phyloP scores from a whole-genome alignment of 2,329 filamentous ascomycete species.

The Sporothrix pseudoabietina region DNA sequence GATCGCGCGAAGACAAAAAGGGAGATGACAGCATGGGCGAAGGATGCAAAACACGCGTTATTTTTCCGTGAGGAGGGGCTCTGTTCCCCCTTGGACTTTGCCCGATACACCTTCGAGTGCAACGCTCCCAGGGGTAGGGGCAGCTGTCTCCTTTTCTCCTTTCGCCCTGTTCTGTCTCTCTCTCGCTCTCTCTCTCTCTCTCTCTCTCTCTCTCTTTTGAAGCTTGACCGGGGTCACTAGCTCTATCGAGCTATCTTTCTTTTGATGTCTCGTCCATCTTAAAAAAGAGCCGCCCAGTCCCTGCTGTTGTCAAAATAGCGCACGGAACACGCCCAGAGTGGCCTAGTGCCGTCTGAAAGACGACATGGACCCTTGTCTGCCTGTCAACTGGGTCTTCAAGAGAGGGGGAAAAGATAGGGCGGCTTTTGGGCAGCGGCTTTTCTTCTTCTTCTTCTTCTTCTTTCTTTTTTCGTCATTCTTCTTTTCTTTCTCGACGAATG shows the following conservation, averaged over 20 bases:
- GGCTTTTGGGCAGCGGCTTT: neutral
- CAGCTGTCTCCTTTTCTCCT: neutral
- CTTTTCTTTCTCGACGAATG: too few relatives aligned
- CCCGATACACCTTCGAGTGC: slow-evolving; percentile 9
- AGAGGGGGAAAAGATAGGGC: neutral
- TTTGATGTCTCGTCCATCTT: slow-evolving; percentile 7
- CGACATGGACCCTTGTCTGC: neutral
- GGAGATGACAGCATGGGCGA: neutral
- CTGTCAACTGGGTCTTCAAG: neutral
- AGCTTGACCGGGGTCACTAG: neutral
- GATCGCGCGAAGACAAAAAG: slow-evolving; percentile 9
- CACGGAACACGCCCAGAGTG: slow-evolving; percentile 19
- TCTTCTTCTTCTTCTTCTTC: too few relatives aligned
- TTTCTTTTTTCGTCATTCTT: neutral
- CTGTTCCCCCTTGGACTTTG: neutral
- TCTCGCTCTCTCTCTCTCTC: neutral
- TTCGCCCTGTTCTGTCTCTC: neutral
- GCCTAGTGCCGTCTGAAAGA: slow-evolving; percentile 15
- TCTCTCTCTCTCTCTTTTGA: neutral
- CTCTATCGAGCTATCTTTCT: slow-evolving; percentile 17
- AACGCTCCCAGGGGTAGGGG: neutral
- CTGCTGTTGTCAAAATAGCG: slow-evolving; percentile 28
- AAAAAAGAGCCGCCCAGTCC: slow-evolving; percentile 8
- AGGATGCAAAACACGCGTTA: slow-evolving; percentile 16
- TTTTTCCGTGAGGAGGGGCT: neutral